Evolutionary conservation across 1,284 basidiomycete genomes (phyloP).

Genomic region (Thecaphora thlaspeos): DNA sequence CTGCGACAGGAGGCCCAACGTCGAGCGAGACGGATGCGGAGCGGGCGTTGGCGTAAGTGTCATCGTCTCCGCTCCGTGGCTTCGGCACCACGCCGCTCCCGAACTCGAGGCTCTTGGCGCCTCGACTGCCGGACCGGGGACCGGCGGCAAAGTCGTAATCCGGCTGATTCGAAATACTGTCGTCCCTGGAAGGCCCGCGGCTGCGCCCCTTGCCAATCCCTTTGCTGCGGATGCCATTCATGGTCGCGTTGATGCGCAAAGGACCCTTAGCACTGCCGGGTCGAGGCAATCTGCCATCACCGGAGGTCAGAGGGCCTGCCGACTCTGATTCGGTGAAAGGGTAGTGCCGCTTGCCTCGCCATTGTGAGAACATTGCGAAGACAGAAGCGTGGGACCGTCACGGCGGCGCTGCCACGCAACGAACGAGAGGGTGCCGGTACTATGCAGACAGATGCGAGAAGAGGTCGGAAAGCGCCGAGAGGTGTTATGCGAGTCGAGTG

Average conservation of each 20-base stretch:
- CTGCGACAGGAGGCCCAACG: no score
- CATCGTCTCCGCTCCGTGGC: background rate
- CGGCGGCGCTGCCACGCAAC: no score
- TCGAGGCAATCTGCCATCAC: background rate
- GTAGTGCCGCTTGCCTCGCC: constrained; percentile 29
- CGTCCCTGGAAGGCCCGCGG: background rate
- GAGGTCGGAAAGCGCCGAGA: no score
- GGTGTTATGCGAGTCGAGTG: no score
- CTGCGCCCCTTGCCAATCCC: background rate
- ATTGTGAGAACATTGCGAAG: constrained; percentile 31
- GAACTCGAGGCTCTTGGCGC: constrained; percentile 19
- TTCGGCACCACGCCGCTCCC: constrained; percentile 32
- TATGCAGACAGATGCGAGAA: no score
- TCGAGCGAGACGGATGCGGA: background rate
- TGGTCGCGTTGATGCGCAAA: background rate
- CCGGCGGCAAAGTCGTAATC: constrained; percentile 16
- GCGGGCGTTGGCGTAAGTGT: background rate
- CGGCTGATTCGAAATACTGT: background rate
- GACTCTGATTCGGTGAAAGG: constrained; percentile 4
- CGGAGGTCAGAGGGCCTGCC: background rate
- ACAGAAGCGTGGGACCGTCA: no score
- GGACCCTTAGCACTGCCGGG: background rate
- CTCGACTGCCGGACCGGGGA: constrained; percentile 17
- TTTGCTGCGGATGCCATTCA: background rate
- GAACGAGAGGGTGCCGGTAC: no score